Evolutionary conservation across 768 basidiomycete species (phyloP), one percentile per base, ranked within the genome.

Genomic region (Suillus spraguei): DNA sequence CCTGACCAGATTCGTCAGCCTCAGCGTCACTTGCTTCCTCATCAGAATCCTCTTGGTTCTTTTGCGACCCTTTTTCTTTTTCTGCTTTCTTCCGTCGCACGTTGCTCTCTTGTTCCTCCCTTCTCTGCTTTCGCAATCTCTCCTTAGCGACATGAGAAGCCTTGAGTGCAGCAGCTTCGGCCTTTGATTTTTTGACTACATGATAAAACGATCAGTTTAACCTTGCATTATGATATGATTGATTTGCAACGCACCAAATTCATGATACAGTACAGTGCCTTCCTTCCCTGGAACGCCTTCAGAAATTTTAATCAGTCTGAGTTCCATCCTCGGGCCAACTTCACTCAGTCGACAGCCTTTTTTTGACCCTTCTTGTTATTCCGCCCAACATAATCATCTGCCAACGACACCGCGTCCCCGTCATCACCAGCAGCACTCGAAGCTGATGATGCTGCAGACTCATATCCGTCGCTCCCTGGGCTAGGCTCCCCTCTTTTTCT

Each of bases 251-350:
- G 69, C 69, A 95, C 97, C 91, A 70, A 97, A 92, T 77, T 93
- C 89, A 73, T 99, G 97, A 80, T 91, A 97, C 46, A 99, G 89
- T 1, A 98, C 94, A 66, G 85, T 87, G 7, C 97, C 94, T 75
- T 97, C 94, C 69, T 89, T 96, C 16, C 96, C 97, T 5, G 96
- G 95, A 20, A 92, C 80, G 28, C 97, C 97, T 74, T 98, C 97
- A 20, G 89, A 86, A 63, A 99, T 95, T 81, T 99, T 99, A 68
- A 98, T 87, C 68, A 99, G 78, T 66, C 85, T 84, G 68, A 99
- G 78, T 76, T 99, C 97, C 88, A 99, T 90, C 71, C 97, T 82
- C 46, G 97, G 97, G 1, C 97, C 97, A 50, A 98, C 86, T 77
- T 99, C 97, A 60, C 97, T 92, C 60, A 99, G 80, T 68, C 89